Evolutionary conservation across 495 filamentous ascomycete genomes (phyloP), one percentile per base, ranked within the genome.

Genomic region (Daldinia vernicosa): DNA sequence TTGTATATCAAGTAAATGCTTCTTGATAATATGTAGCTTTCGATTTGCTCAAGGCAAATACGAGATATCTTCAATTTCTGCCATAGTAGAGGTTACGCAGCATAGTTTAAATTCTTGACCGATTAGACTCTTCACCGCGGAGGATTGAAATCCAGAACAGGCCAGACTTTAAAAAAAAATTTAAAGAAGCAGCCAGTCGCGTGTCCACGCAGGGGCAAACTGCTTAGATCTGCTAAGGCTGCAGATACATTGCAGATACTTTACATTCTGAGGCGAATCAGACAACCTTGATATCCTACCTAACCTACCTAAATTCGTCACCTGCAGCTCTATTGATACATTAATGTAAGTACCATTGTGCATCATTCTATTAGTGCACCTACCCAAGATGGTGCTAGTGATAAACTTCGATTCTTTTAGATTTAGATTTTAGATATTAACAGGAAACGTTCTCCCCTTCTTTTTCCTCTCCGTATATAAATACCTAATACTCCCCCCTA

Each of bases 221-320:
- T 32, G 39, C 66, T 19, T n/a, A 30, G 62, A 66, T 66, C 68
- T 71, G 27, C 62, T 70, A 66, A 66, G 67, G 67, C 68, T 71
- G 68, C 68, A 66, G 57, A 59, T 19, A 26, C 9, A 35, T 52
- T 52, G 14, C 50, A 52, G 15, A 28, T 12, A 47, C 43, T 22
- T 47, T 58, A 12, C 47, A 17, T n/a, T 17, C 15, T 22, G 19
- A 40, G 15, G 57, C 53, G 11, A 60, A 60, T 60, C 40, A 60
- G 22, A 14, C 15, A 40, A 59, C 39, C 17, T 32, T 22, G 26
- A 35, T 35, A 35, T 57, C 7, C 28, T 35, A 57, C 30, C 17
- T 30, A 32, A 54, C 7, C 28, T 35, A 57, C 30, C 17, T 30
- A 32, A 54, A 24, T 3, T 30, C 24, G 22, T 14, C 50, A 27